Evolutionary conservation across 2,329 filamentous ascomycete species (phyloP).

Genomic region (Elsinoe necatrix): DNA sequence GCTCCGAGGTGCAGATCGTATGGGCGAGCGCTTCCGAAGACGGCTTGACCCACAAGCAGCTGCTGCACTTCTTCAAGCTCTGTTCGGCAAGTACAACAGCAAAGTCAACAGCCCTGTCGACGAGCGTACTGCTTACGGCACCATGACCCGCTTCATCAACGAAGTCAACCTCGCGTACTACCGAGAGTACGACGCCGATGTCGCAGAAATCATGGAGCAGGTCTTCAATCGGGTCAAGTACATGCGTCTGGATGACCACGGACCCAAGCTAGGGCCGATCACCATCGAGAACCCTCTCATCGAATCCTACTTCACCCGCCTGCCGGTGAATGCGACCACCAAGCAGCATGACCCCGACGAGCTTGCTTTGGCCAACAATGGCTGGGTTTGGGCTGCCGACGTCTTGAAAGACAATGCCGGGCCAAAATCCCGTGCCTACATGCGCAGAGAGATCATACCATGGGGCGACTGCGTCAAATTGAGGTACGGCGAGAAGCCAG

Average conservation of each 20-base stretch:
- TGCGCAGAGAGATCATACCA: slow-evolving; percentile 91
- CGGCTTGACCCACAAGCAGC: slow-evolving; percentile 59
- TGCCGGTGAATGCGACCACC: slow-evolving; percentile 71
- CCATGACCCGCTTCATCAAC: slow-evolving; percentile 57
- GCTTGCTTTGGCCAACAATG: slow-evolving; percentile 84
- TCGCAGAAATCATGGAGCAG: slow-evolving; percentile 77
- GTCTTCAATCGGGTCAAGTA: slow-evolving; percentile 94
- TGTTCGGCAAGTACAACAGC: slow-evolving; percentile 61
- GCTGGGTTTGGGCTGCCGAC: slow-evolving; percentile 98
- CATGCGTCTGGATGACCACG: slow-evolving; percentile 81
- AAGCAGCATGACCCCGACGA: slow-evolving; percentile 66
- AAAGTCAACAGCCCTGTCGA: slow-evolving; percentile 42
- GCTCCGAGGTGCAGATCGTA: slow-evolving; percentile 59
- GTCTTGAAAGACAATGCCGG: slow-evolving; percentile 91
- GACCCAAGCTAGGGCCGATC: slow-evolving; percentile 76
- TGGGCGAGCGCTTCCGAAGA: slow-evolving; percentile 74
- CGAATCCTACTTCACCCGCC: slow-evolving; percentile 87
- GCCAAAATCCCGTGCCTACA: slow-evolving; percentile 78
- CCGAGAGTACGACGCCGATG: slow-evolving; percentile 80
- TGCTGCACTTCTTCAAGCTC: slow-evolving; percentile 57
- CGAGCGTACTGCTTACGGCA: slow-evolving; percentile 46
- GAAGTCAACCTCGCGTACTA: slow-evolving; percentile 84
- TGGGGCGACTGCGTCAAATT: slow-evolving; percentile 99
- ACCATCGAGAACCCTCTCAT: slow-evolving; percentile 70
- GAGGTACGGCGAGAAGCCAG: slow-evolving; percentile 68